Evolutionary conservation across 495 filamentous ascomycete species (phyloP), one percentile per base, ranked within the genome.

Genomic region (Neurospora sp.): DNA sequence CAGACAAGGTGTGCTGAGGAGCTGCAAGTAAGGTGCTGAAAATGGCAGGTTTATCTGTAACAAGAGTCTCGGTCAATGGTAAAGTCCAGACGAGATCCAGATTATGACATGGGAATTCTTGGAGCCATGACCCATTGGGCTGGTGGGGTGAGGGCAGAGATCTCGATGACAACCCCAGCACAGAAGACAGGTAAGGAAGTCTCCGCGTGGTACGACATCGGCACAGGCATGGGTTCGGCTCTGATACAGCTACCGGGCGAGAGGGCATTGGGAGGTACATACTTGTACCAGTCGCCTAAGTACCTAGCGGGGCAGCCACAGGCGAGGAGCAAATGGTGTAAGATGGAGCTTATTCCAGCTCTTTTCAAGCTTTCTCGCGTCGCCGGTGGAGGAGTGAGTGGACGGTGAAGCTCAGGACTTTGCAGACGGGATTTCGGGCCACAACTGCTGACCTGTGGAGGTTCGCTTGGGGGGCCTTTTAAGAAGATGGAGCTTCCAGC

Each of bases 91-190:
- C 75, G 75, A 72, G 71, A 74, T 74, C 76, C 70, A 73, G 71
- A 70, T 69, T 72, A 75, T 70, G 75, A 74, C 76, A 79, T 79
- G 79, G 76, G 77, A 62, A 77, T 78, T 80, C 76, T 77, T 73
- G 75, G 74, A 75, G 73, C 73, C 62, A 72, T 74, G 74, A 75
- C 71, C 69, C 72, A 70, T 77, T 75, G 35, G 72, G 66, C 69
- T 75, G 73, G 75, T 74, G 79, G 80, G 76, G 79, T 76, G 75
- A 74, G 37, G 73, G 76, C 62, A 73, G 69, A 76, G 79, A 78
- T 81, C 78, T 79, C 76, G 79, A 82, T 82, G 80, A 80, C 79
- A 79, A 79, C 75, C 75, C 62, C 27, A 35, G 54, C 54, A 35
- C 54, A 74, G 70, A 77, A 73, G 74, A 69, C 73, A 73, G 66